Evolutionary conservation across 169 alveolate species (phyloP), one percentile per base, ranked within the genome.

Genomic region (Plasmodium knowlesi): DNA sequence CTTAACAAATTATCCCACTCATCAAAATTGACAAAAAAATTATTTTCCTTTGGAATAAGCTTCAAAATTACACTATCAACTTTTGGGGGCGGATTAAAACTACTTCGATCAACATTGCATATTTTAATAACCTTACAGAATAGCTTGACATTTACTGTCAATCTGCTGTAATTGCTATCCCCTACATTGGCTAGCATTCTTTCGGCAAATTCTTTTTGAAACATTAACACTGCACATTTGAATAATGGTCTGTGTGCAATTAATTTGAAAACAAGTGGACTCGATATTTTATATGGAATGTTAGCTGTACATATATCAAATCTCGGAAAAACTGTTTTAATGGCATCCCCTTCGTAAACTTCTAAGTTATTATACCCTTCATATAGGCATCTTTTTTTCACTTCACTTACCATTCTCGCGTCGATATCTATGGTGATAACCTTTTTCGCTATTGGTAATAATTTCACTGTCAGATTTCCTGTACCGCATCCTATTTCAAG

Each of bases 1-100:
- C 99, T 97, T 74, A 99, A 92, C 96, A 99, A 93, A 3, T 99
- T 99, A 96, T 99, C 99, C 99, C 99, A 99, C 93, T 99, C 99
- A 41, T 95, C 97, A 94, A 98, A 99, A 94, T 98, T 99, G 43
- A 98, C 96, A 95, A 97, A 84, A 28, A 89, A 90, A 57, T 83
- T 86, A 12, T 28, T 80, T 85, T 84, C 88, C 53, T 98, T 96
- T 4, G 99, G 99, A 74, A 98, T 99, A 82, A 99, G 98, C 93
- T 99, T 98, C 34, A 99, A 99, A 30, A 99, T 99, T 96, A 99
- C 98, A 80, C 99, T 98, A 95, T 99, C 99, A 0, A 99, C 99
- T 96, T 99, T 99, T 37, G 99, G 99, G 57, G 99, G 99, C 14
- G 99, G 99, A 84, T 98, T 98, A 96, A 99, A 99, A 93, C 98